Base-by-base conservation (phyloP, 2,329 filamentous ascomycete genomes). In the Cladophialophora carrionii region DNA sequence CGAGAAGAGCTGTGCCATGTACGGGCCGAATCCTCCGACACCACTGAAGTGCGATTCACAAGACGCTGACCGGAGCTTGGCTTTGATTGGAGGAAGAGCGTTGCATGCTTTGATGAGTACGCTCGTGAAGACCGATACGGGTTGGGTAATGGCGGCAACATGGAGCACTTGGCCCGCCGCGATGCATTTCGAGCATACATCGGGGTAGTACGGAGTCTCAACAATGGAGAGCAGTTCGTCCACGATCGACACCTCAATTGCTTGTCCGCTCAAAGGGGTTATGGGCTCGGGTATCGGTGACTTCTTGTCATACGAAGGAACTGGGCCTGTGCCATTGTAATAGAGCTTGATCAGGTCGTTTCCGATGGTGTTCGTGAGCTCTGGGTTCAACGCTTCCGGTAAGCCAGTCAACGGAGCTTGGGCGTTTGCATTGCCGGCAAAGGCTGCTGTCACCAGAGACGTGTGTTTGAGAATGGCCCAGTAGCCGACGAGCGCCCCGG, bases 241-340 rank as follows among this genome's bases (percentile, higher is more conserved):
- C 52, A 68, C 62, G 32, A 70, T 66, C 6, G 65, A 68, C n/a
- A 68, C 58, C 24, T 68, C 68, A 10, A 71, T 61, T n/a, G 43
- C 51, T 41, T 41, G 57, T 60, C 52, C 43, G 22, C 62, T 62
- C 22, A 71, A 43, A 5, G 70, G 70, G 8, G 71, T 72, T 34
- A 72, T 70, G 1, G 71, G 61, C 20, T 57, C 55, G 32, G 71
- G 71, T 52, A 66, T 46, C 5, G 71, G 70, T 20, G 71, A 69
- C 14, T 59, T 65, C 34, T 65, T 55, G 49, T 72, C 64, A 34
- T 71, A 71, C 7, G 61, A 65, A 51, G 71, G 71, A 3, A 71
- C 68, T 9, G 68, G 62, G 2, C 71, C 71, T 26, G 69, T 60
- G 41, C 70, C 71, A 66, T 72, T 72, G 65, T 72, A 72, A 48